Evolutionary conservation across 73 alveolate genomes (phyloP), one percentile per base, ranked within the genome.

Genomic region (Tetrahymena elliotti): DNA sequence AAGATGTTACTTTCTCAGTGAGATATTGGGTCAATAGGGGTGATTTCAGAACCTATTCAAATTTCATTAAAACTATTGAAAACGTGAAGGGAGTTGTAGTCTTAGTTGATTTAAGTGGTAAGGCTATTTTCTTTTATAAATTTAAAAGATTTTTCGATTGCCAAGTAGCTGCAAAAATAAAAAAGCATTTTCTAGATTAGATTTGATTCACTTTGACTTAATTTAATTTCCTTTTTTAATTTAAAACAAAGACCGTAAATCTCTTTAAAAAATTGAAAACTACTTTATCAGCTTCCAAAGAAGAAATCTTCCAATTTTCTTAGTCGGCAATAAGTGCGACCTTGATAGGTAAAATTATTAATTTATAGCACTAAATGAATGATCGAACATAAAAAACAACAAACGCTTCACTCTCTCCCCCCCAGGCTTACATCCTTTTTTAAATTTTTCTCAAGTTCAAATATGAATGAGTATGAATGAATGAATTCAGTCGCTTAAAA

Each of bases 321-420:
- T 68, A 68, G 88, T 68, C 36, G 88, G 88, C 16, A 68, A 68
- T 31, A 68, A 68, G 38, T 68, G 88, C 6, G 88, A 68, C n/a
- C 36, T 68, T 27, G 88, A 68, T 10, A 68, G 88, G 88, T 68
- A 68, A 68, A 68, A 24, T 68, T 68, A 0, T 68, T 68, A 68
- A 68, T 27, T 68, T 27, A 24, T 68, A 68, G 88, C 88, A 22
- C 27, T 8, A 47, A 47, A 68, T 27, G 36, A 31, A 22, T 36
- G 33, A n/a, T n/a, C n/a, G n/a, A n/a, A n/a, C n/a, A n/a, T n/a
- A n/a, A n/a, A n/a, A n/a, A n/a, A n/a, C n/a, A 68, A 6, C 88
- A 68, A 68, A 68, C 88, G 88, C 88, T 68, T 68, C 88, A 68
- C 36, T 68, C 88, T 68, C 88, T 68, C 88, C 88, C 88, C 82